A percentile compares a stretch with the other conserved stretches of the same genome.
Evolutionary conservation across 202 grass and related monocot genomes (phyloP).

Genomic region (Panicum hallii): DNA sequence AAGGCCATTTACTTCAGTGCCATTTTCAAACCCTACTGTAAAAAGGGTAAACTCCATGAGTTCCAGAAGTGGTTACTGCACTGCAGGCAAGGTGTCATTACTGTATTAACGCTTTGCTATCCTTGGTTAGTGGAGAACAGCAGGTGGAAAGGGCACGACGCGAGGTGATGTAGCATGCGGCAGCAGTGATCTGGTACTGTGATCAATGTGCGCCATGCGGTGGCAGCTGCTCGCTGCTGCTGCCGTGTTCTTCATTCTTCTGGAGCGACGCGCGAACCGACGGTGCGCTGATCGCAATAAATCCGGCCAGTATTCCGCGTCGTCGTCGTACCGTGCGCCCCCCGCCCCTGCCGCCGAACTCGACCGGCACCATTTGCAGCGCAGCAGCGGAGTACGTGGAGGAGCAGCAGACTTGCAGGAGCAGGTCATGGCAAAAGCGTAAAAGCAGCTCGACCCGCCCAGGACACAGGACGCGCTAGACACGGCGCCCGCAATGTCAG

Average conservation of each 20-base stretch:
- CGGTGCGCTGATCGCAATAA: conserved; percentile 9
- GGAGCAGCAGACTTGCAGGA: too few species aligned
- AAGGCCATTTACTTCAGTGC: neutral
- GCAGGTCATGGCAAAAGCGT: neutral
- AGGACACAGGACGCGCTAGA: neutral
- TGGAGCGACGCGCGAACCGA: conserved; percentile 16
- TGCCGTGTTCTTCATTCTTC: neutral
- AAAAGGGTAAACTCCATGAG: too few species aligned
- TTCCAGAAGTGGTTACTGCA: neutral
- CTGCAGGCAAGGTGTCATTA: neutral
- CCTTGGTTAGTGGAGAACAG: neutral
- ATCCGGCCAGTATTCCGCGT: neutral
- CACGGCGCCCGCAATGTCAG: neutral
- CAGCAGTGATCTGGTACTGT: neutral
- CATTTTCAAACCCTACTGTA: neutral
- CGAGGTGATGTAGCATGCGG: neutral
- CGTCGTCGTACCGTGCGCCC: neutral
- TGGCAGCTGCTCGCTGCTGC: neutral
- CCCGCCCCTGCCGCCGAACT: neutral
- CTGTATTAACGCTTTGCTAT: neutral
- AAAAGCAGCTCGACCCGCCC: conserved; percentile 1
- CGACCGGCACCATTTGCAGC: neutral
- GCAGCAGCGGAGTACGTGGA: neutral
- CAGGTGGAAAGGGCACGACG: too few species aligned
- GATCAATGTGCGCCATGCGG: neutral